Base-by-base conservation (phyloP, 768 basidiomycete species). In the Agrocybe praecox region DNA sequence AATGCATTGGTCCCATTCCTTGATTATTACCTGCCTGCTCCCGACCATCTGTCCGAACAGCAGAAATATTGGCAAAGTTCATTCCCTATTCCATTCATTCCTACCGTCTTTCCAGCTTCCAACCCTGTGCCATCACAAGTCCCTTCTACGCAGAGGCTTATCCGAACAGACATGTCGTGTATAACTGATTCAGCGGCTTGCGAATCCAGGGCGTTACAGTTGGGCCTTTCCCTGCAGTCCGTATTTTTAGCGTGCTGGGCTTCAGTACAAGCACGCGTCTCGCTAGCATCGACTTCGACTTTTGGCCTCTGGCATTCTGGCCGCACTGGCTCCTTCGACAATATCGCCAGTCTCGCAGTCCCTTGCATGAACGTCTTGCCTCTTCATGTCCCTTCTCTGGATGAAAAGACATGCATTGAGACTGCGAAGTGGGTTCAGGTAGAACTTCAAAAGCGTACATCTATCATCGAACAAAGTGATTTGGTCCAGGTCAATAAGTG, bases 221-320 rank as follows among this genome's bases (percentile, higher is more conserved):
- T 66, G 17, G 65, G 65, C 17, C 54, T 78, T n/a, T 71, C 78
- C 12, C 60, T 80, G 36, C 67, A 76, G 17, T 70, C 72, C n/a
- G 59, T 80, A 14, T 72, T 77, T 45, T 65, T 81, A 22, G 76
- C 78, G 4, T 75, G 71, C 53, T 81, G 78, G 79, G 76, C 78
- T 7, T 68, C 61, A 2, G 59, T 77, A 46, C 78, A 80, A 56
- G 70, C 69, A 22, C 57, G 58, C 7, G 57, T 72, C 45, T 67
- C 71, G 10, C 58, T 62, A 2, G 57, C 69, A 18, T 57, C 62
- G 14, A 59, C 59, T 18, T 69, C 72, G 2, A 76, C 71, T 7
- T 77, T 81, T 49, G 78, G 78, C 4, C 68, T 81, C 15, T 81
- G 80, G 80, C 79, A 80, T 49, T 74, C 74, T 6, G 78, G 80